Conservation (phyloP, 1,284 basidiomycete genomes). For the Fomitopsis palustris region DNA sequence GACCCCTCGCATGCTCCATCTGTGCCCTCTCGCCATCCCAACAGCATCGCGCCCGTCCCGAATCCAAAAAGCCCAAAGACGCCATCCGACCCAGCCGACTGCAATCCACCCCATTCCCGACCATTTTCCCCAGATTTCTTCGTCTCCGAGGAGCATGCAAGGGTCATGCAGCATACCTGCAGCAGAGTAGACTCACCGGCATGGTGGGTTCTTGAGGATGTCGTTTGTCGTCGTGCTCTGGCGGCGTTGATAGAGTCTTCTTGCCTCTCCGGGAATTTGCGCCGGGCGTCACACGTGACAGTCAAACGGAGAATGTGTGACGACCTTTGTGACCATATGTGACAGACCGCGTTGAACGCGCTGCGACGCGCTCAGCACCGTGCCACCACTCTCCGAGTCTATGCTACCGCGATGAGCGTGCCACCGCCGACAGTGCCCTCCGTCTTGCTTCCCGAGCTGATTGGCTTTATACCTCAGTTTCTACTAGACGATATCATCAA, state of each 20-base stretch:
- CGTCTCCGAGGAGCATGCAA: background rate
- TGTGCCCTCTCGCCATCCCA: background rate
- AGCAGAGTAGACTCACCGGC: conserved; percentile 23
- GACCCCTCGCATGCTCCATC: background rate
- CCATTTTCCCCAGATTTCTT: background rate
- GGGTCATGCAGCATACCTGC: conserved; percentile 2
- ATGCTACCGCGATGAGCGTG: conserved; percentile 15
- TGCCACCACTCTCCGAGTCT: background rate
- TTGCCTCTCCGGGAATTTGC: conserved; percentile 8
- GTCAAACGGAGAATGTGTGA: background rate
- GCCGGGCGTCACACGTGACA: background rate
- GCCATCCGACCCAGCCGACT: conserved; percentile 28
- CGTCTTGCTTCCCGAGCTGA: conserved; percentile 58
- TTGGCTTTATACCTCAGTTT: conserved; percentile 66
- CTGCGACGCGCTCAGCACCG: background rate
- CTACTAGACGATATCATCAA: conserved; percentile 69
- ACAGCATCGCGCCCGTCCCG: conserved; percentile 9
- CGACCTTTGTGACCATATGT: background rate
- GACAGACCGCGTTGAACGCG: background rate
- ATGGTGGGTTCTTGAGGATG: conserved; percentile 26
- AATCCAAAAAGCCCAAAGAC: conserved; percentile 3
- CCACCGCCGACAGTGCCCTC: conserved; percentile 36
- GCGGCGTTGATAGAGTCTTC: conserved; percentile 8
- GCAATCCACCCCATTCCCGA: conserved; percentile 24
- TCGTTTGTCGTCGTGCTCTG: conserved; percentile 19